These are phyloP conservation scores for Mycosarcoma maydis DNA, from an alignment of 1,284 basidiomycete species.

Conservation along the genomic window DNA sequence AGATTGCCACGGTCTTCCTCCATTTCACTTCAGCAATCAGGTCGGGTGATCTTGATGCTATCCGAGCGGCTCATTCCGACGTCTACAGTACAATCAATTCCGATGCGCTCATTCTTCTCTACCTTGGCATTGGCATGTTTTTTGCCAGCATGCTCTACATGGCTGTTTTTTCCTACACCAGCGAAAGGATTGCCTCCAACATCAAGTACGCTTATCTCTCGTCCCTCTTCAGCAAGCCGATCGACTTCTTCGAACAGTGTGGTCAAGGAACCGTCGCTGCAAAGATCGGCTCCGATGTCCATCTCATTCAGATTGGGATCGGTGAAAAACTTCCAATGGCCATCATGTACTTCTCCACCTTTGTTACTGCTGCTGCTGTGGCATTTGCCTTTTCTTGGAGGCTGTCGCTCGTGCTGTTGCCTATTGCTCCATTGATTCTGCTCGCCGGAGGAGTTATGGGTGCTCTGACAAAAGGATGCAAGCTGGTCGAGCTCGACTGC, in stretches of 20 bases:
- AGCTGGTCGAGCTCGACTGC: slow-evolving; percentile 5
- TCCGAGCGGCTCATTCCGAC: neutral
- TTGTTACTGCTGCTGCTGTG: slow-evolving; percentile 3
- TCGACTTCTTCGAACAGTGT: slow-evolving; percentile 9
- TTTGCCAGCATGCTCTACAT: slow-evolving; percentile 9
- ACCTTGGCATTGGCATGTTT: slow-evolving; percentile 8
- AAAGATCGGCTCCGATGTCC: slow-evolving; percentile 9
- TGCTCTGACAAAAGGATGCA: slow-evolving; percentile 2
- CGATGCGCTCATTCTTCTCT: slow-evolving; percentile 8
- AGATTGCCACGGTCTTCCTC: slow-evolving; percentile 6
- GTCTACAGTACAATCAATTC: slow-evolving; percentile 6
- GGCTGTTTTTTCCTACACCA: slow-evolving; percentile 10
- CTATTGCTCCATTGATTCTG: slow-evolving; percentile 6
- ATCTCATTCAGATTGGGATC: slow-evolving; percentile 8
- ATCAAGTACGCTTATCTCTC: slow-evolving; percentile 8
- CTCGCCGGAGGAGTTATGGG: slow-evolving; percentile 1
- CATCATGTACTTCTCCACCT: slow-evolving; percentile 12
- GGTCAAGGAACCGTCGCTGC: slow-evolving; percentile 7
- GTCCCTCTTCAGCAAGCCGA: slow-evolving; percentile 2
- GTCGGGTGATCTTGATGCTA: neutral
- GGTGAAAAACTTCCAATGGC: slow-evolving; percentile 12
- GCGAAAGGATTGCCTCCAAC: slow-evolving; percentile 7
- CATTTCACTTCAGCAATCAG: slow-evolving; percentile 1
- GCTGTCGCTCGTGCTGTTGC: slow-evolving; percentile 8
- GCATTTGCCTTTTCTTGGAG: slow-evolving; percentile 5